These are phyloP conservation scores for Thielaviopsis musarum DNA, from an alignment of 2,329 filamentous ascomycete species.

Conservation along the genomic window DNA sequence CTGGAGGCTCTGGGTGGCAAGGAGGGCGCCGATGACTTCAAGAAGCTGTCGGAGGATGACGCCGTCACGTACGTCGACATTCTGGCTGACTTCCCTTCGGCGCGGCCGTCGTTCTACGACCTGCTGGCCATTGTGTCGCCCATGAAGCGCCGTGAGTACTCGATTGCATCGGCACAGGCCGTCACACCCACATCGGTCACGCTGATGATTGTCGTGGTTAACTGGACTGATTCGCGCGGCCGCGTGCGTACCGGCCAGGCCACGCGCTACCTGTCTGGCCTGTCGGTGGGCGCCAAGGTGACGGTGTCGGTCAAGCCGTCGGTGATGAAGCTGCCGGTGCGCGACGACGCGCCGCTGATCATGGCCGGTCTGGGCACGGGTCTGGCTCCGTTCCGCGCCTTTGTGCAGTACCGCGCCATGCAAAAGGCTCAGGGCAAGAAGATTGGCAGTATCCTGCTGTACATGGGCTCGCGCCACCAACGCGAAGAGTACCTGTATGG, in stretches of 20 bases:
- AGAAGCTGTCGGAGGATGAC: constrained; percentile 79
- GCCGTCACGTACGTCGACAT: constrained; percentile 83
- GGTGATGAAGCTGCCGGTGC: constrained; percentile 92
- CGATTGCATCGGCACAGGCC: constrained; percentile 93
- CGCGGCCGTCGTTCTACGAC: constrained; percentile 75
- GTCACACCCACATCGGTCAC: constrained; percentile 81
- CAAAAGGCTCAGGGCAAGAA: constrained; percentile 95
- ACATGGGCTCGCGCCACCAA: constrained; percentile 94
- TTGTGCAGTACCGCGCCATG: constrained; percentile 94
- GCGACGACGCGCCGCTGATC: constrained; percentile 82
- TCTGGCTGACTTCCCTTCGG: constrained; percentile 75
- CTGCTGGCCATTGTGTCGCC: constrained; percentile 75
- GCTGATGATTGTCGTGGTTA: constrained; percentile 92
- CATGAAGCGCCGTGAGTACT: constrained; percentile 95
- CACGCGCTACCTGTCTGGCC: constrained; percentile 68
- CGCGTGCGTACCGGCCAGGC: constrained; percentile 86
- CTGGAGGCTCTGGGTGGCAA: constrained; percentile 60
- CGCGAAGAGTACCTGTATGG: constrained; percentile 98
- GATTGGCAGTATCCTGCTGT: constrained; percentile 82
- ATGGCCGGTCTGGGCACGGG: constrained; percentile 98
- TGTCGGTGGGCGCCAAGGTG: constrained; percentile 59
- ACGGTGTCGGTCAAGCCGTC: constrained; percentile 94
- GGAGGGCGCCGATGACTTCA: constrained; percentile 78
- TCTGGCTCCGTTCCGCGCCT: constrained; percentile 96
- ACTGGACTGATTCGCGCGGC: constrained; percentile 80